Conservation (phyloP, 192 early-diverging fungal species). For the Rhizophagus sp. region DNA sequence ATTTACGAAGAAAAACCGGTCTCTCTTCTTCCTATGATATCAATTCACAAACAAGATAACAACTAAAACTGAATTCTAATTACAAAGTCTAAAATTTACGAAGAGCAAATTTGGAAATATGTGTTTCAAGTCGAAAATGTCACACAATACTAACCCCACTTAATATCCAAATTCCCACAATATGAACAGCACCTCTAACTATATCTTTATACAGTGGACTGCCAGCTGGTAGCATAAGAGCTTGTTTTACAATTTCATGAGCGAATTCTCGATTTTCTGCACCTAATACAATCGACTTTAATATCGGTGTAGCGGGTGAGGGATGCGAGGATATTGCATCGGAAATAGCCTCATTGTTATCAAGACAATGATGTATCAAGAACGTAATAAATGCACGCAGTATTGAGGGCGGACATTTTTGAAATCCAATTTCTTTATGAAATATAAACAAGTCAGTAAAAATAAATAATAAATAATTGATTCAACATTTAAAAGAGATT, state of each 20-base stretch:
- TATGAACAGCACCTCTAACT: slow-evolving; percentile 61
- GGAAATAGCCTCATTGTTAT: slow-evolving; percentile 44
- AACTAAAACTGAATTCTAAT: neutral
- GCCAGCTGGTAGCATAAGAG: slow-evolving; percentile 61
- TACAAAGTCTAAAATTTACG: neutral
- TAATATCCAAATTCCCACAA: slow-evolving; percentile 67
- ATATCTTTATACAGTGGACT: slow-evolving; percentile 63
- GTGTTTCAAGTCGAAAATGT: too few species aligned
- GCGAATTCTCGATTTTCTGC: slow-evolving; percentile 68
- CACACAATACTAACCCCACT: slow-evolving; percentile 34
- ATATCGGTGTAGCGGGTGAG: slow-evolving; percentile 61
- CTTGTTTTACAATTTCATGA: slow-evolving; percentile 77
- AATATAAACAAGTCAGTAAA: neutral
- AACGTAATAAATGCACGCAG: slow-evolving; percentile 67
- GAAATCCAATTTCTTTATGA: slow-evolving; percentile 57
- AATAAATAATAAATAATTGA: neutral
- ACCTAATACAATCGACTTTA: slow-evolving; percentile 59
- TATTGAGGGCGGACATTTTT: slow-evolving; percentile 66
- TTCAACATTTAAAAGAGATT: neutral
- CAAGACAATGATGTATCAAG: slow-evolving; percentile 64
- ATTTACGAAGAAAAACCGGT: slow-evolving; percentile 60
- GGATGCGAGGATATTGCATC: slow-evolving; percentile 41
- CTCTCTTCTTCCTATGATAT: slow-evolving; percentile 66
- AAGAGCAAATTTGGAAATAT: too few species aligned
- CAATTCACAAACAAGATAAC: neutral